Percentiles rank a stretch among this genome's conserved stretches.
phyloP scores from a whole-genome alignment of 2,329 filamentous ascomycete species.

The Trichophyton rubrum region DNA sequence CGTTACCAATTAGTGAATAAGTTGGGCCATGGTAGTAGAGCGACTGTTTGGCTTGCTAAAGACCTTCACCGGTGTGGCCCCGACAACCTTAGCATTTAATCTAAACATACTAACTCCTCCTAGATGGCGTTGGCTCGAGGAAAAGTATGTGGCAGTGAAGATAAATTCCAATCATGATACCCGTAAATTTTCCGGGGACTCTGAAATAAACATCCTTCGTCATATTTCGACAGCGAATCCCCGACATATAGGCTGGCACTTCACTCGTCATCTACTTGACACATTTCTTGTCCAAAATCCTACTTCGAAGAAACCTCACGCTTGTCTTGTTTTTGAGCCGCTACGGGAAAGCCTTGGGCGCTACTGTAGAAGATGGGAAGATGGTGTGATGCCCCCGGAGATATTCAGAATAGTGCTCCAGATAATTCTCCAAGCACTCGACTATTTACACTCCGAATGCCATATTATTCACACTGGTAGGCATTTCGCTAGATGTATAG shows the following conservation, averaged over 20 bases:
- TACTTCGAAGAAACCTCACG: slow-evolving; percentile 16
- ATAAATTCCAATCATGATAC: slow-evolving; percentile 17
- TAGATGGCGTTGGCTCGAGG: slow-evolving; percentile 19
- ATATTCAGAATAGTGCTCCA: slow-evolving; percentile 25
- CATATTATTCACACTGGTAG: slow-evolving; percentile 33
- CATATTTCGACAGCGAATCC: slow-evolving; percentile 10
- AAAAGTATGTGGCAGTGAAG: slow-evolving; percentile 25
- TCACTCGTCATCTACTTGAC: slow-evolving; percentile 23
- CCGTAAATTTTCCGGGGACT: slow-evolving; percentile 7
- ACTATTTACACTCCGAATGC: slow-evolving; percentile 34
- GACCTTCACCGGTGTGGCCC: too few species aligned
- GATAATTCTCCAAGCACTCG: slow-evolving; percentile 28
- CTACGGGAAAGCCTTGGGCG: slow-evolving; percentile 27
- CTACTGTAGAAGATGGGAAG: slow-evolving; percentile 18
- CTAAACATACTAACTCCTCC: background rate
- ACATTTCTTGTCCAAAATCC: slow-evolving; percentile 19
- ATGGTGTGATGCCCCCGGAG: slow-evolving; percentile 18
- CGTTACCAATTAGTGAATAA: slow-evolving; percentile 20
- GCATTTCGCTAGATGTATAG: background rate
- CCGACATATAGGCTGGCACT: slow-evolving; percentile 20
- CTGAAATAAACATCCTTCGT: slow-evolving; percentile 16
- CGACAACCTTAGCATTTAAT: too few species aligned
- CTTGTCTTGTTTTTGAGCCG: slow-evolving; percentile 28
- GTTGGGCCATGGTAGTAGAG: slow-evolving; percentile 31
- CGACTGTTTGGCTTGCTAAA: slow-evolving; percentile 32